These are phyloP conservation scores for Blastobotrys raffinosifermentans DNA, from an alignment of 1,139 yeast species.

Conservation along the genomic window DNA sequence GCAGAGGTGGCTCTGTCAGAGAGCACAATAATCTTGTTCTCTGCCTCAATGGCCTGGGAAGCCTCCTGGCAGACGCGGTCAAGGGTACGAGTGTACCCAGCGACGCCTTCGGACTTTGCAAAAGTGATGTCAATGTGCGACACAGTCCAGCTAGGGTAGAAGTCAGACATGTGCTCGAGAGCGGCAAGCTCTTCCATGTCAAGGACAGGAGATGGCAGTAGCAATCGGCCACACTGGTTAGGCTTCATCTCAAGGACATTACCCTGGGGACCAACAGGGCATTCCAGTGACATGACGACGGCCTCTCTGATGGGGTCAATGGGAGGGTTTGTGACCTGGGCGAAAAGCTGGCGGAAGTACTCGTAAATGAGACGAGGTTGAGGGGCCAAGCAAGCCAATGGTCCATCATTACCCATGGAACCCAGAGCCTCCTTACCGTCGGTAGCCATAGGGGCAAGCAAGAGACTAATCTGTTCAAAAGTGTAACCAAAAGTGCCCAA, in stretches of 20 bases:
- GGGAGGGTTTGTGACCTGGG: conserved; percentile 98
- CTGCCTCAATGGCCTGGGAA: conserved; percentile 72
- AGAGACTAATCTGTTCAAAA: conserved; percentile 76
- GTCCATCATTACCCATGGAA: conserved; percentile 97
- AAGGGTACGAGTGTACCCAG: conserved; percentile 78
- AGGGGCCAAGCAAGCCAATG: conserved; percentile 92
- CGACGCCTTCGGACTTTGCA: conserved; percentile 70
- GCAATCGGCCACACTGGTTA: conserved; percentile 81
- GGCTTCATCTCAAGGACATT: conserved; percentile 90
- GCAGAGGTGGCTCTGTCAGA: conserved; percentile 62
- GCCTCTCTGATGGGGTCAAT: conserved; percentile 97
- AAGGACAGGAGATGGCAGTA: conserved; percentile 77
- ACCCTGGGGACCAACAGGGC: conserved; percentile 97
- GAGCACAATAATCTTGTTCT: conserved; percentile 66
- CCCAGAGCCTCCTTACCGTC: conserved; percentile 94
- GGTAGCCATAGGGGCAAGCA: conserved; percentile 89
- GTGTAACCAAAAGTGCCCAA: conserved; percentile 87
- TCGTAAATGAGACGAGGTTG: conserved; percentile 89
- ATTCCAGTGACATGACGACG: conserved; percentile 94
- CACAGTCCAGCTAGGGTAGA: conserved; percentile 83
- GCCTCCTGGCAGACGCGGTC: conserved; percentile 88
- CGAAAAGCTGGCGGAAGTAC: conserved; percentile 92
- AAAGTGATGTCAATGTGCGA: conserved; percentile 86
- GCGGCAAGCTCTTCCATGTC: conserved; percentile 70
- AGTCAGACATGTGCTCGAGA: conserved; percentile 60